Percentiles rank a stretch among this genome's conserved stretches.
Evolutionary conservation across 73 alveolate species (phyloP).

Genomic region (Effrenium voratum): DNA sequence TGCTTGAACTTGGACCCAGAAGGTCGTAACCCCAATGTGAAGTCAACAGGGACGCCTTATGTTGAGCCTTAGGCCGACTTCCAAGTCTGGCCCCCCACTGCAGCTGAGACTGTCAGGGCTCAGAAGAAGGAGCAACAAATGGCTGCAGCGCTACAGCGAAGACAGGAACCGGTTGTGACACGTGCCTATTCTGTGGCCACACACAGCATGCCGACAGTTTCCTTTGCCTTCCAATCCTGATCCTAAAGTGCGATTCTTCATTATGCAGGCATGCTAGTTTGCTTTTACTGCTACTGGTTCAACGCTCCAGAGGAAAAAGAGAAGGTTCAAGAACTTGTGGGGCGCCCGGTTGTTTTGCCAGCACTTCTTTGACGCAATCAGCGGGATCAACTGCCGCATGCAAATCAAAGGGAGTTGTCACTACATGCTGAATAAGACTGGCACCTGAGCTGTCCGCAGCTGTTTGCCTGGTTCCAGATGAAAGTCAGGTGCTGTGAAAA

Average conservation of each 20-base stretch:
- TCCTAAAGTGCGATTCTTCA: too few species aligned
- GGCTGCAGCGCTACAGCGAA: conserved; percentile 83
- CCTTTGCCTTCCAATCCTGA: not conserved
- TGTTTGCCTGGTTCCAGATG: not conserved
- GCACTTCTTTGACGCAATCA: not conserved
- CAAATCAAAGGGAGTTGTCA: not conserved
- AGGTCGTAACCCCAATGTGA: too few species aligned
- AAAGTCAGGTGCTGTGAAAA: not conserved
- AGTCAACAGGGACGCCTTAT: too few species aligned
- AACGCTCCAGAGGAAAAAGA: conserved; percentile 30
- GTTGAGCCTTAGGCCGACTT: too few species aligned
- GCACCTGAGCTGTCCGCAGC: not conserved
- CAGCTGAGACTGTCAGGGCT: conserved; percentile 10
- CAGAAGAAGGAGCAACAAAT: conserved; percentile 85
- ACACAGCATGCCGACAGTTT: not conserved
- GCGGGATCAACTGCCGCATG: not conserved
- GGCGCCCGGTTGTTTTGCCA: not conserved
- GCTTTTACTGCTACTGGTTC: too few species aligned
- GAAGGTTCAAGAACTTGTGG: conserved; percentile 47
- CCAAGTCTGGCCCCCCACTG: too few species aligned
- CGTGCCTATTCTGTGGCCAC: not conserved
- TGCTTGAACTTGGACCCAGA: too few species aligned
- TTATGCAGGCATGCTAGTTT: too few species aligned
- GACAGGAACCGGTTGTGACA: not conserved
- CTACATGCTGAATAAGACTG: not conserved